A percentile compares a stretch with the other conserved stretches of the same genome.
phyloP scores from a whole-genome alignment of 2,329 filamentous ascomycete genomes.

The Ceratocystis cacaofunesta region DNA sequence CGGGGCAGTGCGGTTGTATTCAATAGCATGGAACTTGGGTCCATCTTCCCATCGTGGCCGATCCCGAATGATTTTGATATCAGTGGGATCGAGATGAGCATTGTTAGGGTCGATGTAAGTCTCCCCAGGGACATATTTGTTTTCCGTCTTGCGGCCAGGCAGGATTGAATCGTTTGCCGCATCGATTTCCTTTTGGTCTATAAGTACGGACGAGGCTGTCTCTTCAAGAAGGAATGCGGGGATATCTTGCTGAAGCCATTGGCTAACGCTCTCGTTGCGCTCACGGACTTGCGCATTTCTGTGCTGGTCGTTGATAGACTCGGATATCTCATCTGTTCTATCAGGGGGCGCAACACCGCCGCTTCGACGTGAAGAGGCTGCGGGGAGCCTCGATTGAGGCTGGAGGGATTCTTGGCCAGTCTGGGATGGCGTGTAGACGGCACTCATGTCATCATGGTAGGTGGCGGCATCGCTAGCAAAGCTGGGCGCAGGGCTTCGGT shows the following conservation, averaged over 20 bases:
- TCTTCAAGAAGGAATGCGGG: neutral
- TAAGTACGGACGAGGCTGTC: neutral
- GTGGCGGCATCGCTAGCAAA: slow-evolving; percentile 14
- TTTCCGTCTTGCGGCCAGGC: slow-evolving; percentile 34
- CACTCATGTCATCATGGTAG: slow-evolving; percentile 11
- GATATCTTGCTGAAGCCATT: slow-evolving; percentile 30
- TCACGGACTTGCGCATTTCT: slow-evolving; percentile 29
- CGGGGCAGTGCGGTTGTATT: slow-evolving; percentile 28
- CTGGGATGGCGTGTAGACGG: neutral
- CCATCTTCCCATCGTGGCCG: slow-evolving; percentile 33
- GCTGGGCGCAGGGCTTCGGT: slow-evolving; percentile 4
- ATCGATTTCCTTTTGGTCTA: slow-evolving; percentile 1
- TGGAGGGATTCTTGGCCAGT: neutral
- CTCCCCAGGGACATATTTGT: slow-evolving; percentile 34
- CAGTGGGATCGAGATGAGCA: slow-evolving; percentile 28
- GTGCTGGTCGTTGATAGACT: slow-evolving; percentile 36
- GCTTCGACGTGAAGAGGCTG: neutral
- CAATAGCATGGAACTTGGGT: slow-evolving; percentile 34
- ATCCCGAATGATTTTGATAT: slow-evolving; percentile 34
- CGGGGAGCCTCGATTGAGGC: neutral
- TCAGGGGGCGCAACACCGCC: slow-evolving; percentile 13
- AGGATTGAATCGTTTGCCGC: slow-evolving; percentile 24
- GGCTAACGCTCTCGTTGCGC: slow-evolving; percentile 35
- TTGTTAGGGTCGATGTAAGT: slow-evolving; percentile 33
- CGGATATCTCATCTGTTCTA: slow-evolving; percentile 19